Conservation (phyloP, 257 asterid genomes). For the Datura wrightii region DNA sequence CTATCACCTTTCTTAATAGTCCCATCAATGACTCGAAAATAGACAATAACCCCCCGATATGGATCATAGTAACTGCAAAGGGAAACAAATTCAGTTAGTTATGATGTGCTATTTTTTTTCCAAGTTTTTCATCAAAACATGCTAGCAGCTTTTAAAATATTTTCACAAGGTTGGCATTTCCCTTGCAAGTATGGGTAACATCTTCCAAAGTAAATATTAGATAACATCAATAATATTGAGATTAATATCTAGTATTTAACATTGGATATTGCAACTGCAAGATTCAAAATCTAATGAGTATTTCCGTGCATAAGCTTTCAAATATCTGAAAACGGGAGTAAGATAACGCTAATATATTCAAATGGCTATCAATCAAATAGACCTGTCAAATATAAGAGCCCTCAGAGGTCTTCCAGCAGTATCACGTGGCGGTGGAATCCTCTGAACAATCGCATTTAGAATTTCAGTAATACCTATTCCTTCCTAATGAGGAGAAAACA, state of each 20-base stretch:
- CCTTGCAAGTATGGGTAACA: neutral
- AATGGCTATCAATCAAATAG: conserved; percentile 39
- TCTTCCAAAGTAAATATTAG: neutral
- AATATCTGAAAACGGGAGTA: neutral
- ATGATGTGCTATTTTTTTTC: neutral
- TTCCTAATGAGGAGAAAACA: conserved; percentile 58
- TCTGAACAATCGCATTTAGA: conserved; percentile 78
- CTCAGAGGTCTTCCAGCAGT: conserved; percentile 82
- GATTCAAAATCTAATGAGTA: neutral
- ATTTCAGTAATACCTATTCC: conserved; percentile 88
- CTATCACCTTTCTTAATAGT: conserved; percentile 82
- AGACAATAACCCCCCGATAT: conserved; percentile 94
- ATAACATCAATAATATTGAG: conserved; percentile 8
- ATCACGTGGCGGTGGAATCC: conserved; percentile 85
- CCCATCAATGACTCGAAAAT: conserved; percentile 95
- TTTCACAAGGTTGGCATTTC: neutral
- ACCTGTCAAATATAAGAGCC: conserved; percentile 99
- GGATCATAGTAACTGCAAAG: conserved; percentile 88
- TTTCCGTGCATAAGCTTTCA: neutral
- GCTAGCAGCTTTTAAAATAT: neutral
- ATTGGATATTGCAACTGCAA: neutral
- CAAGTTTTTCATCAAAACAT: neutral
- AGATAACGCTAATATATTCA: neutral
- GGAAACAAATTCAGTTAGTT: conserved; percentile 29
- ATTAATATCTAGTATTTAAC: neutral